Base-by-base conservation (phyloP, 139 green algal species). In the Pseudopediastrum boryanum region DNA sequence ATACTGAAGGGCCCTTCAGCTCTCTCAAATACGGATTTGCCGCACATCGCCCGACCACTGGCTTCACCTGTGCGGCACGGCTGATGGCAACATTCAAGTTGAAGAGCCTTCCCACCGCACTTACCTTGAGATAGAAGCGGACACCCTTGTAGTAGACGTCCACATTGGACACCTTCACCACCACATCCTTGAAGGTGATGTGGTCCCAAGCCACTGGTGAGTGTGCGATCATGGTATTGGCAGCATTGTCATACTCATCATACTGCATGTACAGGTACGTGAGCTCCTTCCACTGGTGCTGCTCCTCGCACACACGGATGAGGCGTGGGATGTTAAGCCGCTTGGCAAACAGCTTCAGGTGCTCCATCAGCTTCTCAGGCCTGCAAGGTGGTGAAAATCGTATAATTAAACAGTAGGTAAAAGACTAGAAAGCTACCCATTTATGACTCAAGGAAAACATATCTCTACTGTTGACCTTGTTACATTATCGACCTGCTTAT, bases 161-260 rank as follows among this genome's bases (percentile, higher is more conserved):
- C 73, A 92, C 85, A 41, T 86, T 87, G 8, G 86, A 84, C 39
- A 96, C 92, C 89, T 98, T 98, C 63, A 97, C 93, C 19, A 85
- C 84, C n/a, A 98, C 94, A 75, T 98, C 94, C 90, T 98, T 98
- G 91, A 99, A 98, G 50, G 86, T 83, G 51, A 98, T 89, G 81
- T 99, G 96, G 86, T 99, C 96, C 96, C 96, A 99, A 10, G 96
- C 96, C 19, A 93, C 84, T 13, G 92, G 85, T 38, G 90, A 93
- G 90, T 99, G 96, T 58, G 85, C 85, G 85, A 99, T 98, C 93
- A 99, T 98, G 50, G 95, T 91, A 48, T 74, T 73, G 25, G 91
- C 89, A 0, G 96, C 96, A 85, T 99, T 99, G 92, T 99, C 96
- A 73, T 97, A 98, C 92, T 99, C 96, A 75, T 99, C 96, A 75